Percentiles rank a stretch among this genome's conserved stretches.
These are phyloP conservation scores for Alternaria ethzedia DNA, from an alignment of 2,329 filamentous ascomycete species.

Conservation along the genomic window DNA sequence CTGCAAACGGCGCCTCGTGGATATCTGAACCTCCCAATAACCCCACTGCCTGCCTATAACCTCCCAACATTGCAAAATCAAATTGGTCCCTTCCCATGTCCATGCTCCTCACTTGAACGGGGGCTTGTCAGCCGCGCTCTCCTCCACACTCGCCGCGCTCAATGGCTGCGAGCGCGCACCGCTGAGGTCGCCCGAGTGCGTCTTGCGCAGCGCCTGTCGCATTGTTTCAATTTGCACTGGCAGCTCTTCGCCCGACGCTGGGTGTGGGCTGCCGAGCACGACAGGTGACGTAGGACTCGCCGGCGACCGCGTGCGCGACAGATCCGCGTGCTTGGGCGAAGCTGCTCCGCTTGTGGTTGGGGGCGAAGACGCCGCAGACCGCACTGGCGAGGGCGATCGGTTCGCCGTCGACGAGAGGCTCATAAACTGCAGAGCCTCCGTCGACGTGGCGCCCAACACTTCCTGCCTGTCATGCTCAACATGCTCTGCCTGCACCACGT, in stretches of 20 bases:
- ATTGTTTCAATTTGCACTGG: constrained; percentile 92
- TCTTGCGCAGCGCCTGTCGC: constrained; percentile 85
- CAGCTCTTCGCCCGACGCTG: constrained; percentile 69
- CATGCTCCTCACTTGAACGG: constrained; percentile 34
- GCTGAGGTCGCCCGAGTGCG: constrained; percentile 79
- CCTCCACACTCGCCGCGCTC: constrained; percentile 48
- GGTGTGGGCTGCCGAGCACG: constrained; percentile 57
- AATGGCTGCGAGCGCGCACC: constrained; percentile 49
- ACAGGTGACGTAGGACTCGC: constrained; percentile 63
- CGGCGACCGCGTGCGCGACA: constrained; percentile 66
- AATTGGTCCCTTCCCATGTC: not conserved
- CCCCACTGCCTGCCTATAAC: constrained; percentile 6
- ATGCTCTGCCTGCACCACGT: constrained; percentile 88
- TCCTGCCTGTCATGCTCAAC: constrained; percentile 64
- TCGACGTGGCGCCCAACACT: constrained; percentile 24
- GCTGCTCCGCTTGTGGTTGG: constrained; percentile 78
- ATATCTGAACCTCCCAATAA: constrained; percentile 33
- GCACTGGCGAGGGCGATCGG: constrained; percentile 80
- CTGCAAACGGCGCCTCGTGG: constrained; percentile 25
- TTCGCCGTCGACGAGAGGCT: constrained; percentile 67
- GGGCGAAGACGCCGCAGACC: constrained; percentile 78
- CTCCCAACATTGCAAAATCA: constrained; percentile 1
- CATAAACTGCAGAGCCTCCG: constrained; percentile 71
- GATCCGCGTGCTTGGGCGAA: constrained; percentile 73
- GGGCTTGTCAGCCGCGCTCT: constrained; percentile 39